These are phyloP conservation scores for Penicillium herquei DNA, from an alignment of 495 filamentous ascomycete species.

Conservation along the genomic window DNA sequence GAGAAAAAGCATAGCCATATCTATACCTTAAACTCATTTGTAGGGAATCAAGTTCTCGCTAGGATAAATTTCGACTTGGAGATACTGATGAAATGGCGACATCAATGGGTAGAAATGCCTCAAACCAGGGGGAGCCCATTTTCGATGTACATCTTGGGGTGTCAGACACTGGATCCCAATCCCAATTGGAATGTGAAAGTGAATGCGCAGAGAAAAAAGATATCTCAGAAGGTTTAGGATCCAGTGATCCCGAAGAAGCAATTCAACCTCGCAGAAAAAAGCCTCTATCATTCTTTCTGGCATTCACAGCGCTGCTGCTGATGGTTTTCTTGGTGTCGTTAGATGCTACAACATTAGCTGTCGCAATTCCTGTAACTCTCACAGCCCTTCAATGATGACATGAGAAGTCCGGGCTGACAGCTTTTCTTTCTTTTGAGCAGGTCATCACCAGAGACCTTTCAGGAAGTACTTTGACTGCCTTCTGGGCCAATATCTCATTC, in stretches of 20 bases:
- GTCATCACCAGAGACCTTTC: constrained; percentile 27
- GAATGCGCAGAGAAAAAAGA: background rate
- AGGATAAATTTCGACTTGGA: too few species aligned
- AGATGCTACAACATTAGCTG: constrained; percentile 66
- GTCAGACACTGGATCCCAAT: background rate
- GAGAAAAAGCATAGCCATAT: too few species aligned
- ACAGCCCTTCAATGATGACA: background rate
- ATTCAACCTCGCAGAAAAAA: background rate
- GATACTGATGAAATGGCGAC: too few species aligned
- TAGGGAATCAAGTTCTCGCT: too few species aligned
- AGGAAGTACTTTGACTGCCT: constrained; percentile 48
- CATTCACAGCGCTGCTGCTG: constrained; percentile 53
- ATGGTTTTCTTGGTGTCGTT: constrained; percentile 63
- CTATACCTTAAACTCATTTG: too few species aligned
- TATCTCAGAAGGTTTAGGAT: background rate
- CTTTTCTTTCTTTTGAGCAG: background rate
- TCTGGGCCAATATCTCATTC: constrained; percentile 54
- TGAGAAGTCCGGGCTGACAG: background rate
- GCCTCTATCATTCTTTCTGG: background rate
- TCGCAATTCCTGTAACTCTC: constrained; percentile 60
- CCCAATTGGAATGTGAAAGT: background rate
- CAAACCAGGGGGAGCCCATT: too few species aligned
- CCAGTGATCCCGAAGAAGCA: background rate
- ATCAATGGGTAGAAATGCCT: too few species aligned
- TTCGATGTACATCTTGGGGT: too few species aligned